Base-by-base conservation (phyloP, 208 protist species). In the Leishmania gerbilli region DNA sequence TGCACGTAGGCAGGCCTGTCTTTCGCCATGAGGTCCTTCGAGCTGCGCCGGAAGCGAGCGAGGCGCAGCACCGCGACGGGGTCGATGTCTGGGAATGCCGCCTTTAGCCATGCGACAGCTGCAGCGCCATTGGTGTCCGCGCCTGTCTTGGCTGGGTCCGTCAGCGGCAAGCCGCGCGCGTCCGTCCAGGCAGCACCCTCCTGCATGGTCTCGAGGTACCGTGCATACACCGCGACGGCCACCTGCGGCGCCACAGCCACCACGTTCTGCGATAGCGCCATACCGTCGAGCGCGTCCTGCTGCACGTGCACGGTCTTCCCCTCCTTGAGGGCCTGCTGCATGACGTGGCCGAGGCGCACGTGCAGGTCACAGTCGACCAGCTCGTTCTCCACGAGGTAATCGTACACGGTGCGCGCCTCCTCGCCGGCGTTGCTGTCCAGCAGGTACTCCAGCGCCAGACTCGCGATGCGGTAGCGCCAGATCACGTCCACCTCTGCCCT, bases 391-490 rank as follows among this genome's bases (percentile, higher is more conserved):
- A 78, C 87, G 19, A 97, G 84, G 84, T 95, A 96, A 27, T 65
- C 80, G 84, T 96, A 97, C 55, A 97, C 80, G 2, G 88, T 79
- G 2, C 85, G 87, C 42, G 92, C 93, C 86, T 97, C 93, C 72
- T 95, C 92, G 3, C 80, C 89, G 24, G 89, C 90, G 82, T 88
- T 87, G 85, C 80, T 65, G 84, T 96, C 92, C 40, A 96, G 87
- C 64, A 97, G 77, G 84, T 87, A 97, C 77, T 91, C 88, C 3
- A 96, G 77, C 27, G 93, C 93, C 21, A 90, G 62, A 67, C 84
- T 69, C 65, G 90, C 87, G 82, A 97, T 95, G 60, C 93, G 92
- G 83, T 91, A 97, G 72, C 89, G 91, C 93, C 93, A 96, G 40
- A 97, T 87, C n/a, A 87, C 80, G 53, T 95, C 91, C 27, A 97